phyloP scores from a whole-genome alignment of 805 yeast species.

The Martiniozyma abietophila region DNA sequence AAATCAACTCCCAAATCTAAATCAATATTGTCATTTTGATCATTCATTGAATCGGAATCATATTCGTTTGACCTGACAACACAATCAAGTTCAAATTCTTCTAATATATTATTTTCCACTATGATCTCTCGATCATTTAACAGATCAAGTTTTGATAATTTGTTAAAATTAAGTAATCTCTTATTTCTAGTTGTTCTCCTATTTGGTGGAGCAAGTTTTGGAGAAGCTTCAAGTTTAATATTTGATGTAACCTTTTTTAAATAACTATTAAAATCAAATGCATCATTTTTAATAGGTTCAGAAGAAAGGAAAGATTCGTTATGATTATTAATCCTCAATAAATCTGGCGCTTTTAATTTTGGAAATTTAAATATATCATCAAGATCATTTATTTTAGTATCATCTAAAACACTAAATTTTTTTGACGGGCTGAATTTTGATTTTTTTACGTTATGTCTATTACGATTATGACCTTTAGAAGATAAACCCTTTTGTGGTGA shows the following conservation, averaged over 20 bases:
- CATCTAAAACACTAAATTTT: too few species aligned
- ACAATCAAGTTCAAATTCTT: constrained; percentile 12
- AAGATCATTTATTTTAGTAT: too few species aligned
- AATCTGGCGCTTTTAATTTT: too few species aligned
- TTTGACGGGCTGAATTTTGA: too few species aligned
- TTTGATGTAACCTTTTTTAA: constrained; percentile 17
- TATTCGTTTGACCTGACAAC: constrained; percentile 13
- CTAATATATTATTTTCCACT: constrained; percentile 6
- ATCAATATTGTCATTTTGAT: constrained; percentile 13
- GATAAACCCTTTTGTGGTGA: too few species aligned
- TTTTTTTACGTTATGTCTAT: too few species aligned
- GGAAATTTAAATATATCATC: too few species aligned
- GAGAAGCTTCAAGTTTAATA: constrained; percentile 7
- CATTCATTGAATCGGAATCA: constrained; percentile 12
- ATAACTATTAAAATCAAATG: constrained; percentile 23
- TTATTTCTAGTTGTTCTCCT: background rate
- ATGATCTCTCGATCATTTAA: constrained; percentile 11
- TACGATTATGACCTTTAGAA: too few species aligned
- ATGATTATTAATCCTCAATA: too few species aligned
- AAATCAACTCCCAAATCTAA: constrained; percentile 18
- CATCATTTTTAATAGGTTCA: constrained; percentile 6
- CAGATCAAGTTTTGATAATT: constrained; percentile 1
- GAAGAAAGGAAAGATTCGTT: constrained; percentile 3
- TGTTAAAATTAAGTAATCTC: constrained; percentile 1
- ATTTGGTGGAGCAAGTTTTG: too few species aligned